These are phyloP conservation scores for Candida caryicola DNA, from an alignment of 805 yeast genomes.

Conservation along the genomic window DNA sequence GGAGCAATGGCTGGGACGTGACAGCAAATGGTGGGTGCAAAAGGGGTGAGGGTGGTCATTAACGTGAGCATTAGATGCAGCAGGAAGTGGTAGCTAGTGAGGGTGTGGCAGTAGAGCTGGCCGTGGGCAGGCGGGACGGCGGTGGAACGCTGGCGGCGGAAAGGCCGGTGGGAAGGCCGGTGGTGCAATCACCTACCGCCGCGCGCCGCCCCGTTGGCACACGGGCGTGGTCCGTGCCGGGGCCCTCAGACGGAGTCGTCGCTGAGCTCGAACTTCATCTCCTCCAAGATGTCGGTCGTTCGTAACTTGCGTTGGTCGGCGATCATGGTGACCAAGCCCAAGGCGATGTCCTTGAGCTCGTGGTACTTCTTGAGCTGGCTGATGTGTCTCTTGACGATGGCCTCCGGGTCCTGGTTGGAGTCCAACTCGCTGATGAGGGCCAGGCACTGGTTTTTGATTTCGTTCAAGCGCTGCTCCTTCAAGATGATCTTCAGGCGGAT, in stretches of 20 bases:
- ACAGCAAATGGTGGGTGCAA: too few relatives aligned
- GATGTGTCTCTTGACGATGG: slow-evolving; percentile 51
- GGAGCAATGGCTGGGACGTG: too few relatives aligned
- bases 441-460: slow-evolving; percentile 32
- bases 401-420: slow-evolving; percentile 35
- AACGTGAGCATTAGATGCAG: too few relatives aligned
- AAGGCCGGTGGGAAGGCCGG: too few relatives aligned
- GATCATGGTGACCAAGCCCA: slow-evolving; percentile 54
- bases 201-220: too few relatives aligned
- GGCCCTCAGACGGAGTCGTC: slow-evolving; percentile 10
- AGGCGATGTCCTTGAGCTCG: slow-evolving; percentile 60
- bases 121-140: too few relatives aligned
- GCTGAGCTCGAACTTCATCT: slow-evolving; percentile 39
- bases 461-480: slow-evolving; percentile 22
- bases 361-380: slow-evolving; percentile 53
- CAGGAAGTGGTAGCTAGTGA: too few relatives aligned
- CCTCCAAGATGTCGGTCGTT: slow-evolving; percentile 48
- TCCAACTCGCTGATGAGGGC: slow-evolving; percentile 32
- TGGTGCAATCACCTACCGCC: too few relatives aligned
- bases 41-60: too few relatives aligned
- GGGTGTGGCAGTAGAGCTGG: too few relatives aligned
- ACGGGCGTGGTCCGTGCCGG: too few relatives aligned
- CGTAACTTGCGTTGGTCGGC: slow-evolving; percentile 55
- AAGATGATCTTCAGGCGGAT: slow-evolving; percentile 5
- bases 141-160: too few relatives aligned